Percentiles rank a stretch among this genome's conserved stretches.
These are phyloP conservation scores for Colletotrichum shisoi DNA, from an alignment of 2,329 filamentous ascomycete genomes.

Conservation along the genomic window DNA sequence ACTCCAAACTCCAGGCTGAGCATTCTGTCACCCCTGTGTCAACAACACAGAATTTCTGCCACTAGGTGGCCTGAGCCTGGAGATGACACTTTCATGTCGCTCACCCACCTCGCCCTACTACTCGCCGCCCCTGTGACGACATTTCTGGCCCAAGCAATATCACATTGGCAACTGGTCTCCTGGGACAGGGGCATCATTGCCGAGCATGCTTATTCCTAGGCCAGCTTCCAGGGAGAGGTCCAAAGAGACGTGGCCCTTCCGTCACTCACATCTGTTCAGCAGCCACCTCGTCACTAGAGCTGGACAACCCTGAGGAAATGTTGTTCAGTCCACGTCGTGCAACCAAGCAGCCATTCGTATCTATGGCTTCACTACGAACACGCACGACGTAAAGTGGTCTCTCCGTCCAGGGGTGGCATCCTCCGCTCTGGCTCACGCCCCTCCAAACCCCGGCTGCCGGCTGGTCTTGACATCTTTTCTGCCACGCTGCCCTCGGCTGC, in stretches of 20 bases:
- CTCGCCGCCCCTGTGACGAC: constrained; percentile 10
- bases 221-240: background rate
- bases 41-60: constrained; percentile 17
- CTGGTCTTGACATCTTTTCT: background rate
- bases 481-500: constrained; percentile 22
- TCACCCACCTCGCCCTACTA: constrained; percentile 8
- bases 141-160: constrained; percentile 8
- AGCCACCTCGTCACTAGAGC: constrained; percentile 18
- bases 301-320: background rate
- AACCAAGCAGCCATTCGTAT: constrained; percentile 7
- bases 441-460: background rate
- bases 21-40: background rate
- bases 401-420: constrained; percentile 8
- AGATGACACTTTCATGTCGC: background rate
- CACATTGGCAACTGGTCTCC: constrained; percentile 6
- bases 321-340: constrained; percentile 13
- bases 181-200: constrained; percentile 24
- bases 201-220: constrained; percentile 5
- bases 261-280: constrained; percentile 17
- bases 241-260: constrained; percentile 13
- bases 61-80: constrained; percentile 19
- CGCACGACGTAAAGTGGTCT: constrained; percentile 10
- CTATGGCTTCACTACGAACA: constrained; percentile 2
- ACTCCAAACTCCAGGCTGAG: background rate
- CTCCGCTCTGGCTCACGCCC: constrained; percentile 7